Evolutionary conservation across 2,329 filamentous ascomycete species (phyloP).

Genomic region (Clarireedia sp.): DNA sequence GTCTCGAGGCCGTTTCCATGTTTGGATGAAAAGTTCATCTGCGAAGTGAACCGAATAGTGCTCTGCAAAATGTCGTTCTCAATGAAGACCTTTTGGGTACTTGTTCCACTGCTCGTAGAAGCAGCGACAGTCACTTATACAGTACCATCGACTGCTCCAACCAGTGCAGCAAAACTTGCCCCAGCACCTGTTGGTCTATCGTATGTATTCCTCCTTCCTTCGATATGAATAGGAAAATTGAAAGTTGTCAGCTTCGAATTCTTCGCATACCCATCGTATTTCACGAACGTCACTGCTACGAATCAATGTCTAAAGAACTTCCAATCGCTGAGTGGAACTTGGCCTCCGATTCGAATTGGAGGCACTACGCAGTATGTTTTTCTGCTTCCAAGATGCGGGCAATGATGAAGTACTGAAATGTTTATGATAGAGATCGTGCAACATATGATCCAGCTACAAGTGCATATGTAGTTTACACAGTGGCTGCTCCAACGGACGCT

Average conservation of each 20-base stretch:
- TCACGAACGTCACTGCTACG: conserved; percentile 43
- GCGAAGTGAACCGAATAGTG: not conserved
- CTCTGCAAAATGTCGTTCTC: not conserved
- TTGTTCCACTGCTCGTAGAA: not conserved
- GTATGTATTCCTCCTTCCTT: conserved; percentile 25
- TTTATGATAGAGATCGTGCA: conserved; percentile 38
- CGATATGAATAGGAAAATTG: not conserved
- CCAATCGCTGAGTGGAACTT: conserved; percentile 40
- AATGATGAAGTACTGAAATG: no score
- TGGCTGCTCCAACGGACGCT: conserved; percentile 39
- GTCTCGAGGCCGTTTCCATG: no score
- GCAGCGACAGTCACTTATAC: conserved; percentile 14
- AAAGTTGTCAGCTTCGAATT: conserved; percentile 41
- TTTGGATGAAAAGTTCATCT: not conserved
- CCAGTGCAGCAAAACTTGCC: conserved; percentile 25
- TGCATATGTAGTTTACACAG: conserved; percentile 43
- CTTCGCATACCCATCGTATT: conserved; percentile 48
- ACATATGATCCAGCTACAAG: conserved; percentile 39
- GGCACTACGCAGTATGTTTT: conserved; percentile 43
- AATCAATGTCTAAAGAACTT: conserved; percentile 44
- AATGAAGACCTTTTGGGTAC: not conserved
- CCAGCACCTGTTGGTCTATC: conserved; percentile 39
- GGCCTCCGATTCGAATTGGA: conserved; percentile 49
- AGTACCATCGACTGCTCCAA: conserved; percentile 19
- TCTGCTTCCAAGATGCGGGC: not conserved